phyloP scores from a whole-genome alignment of 257 asterid species.

The Salvia splendens region DNA sequence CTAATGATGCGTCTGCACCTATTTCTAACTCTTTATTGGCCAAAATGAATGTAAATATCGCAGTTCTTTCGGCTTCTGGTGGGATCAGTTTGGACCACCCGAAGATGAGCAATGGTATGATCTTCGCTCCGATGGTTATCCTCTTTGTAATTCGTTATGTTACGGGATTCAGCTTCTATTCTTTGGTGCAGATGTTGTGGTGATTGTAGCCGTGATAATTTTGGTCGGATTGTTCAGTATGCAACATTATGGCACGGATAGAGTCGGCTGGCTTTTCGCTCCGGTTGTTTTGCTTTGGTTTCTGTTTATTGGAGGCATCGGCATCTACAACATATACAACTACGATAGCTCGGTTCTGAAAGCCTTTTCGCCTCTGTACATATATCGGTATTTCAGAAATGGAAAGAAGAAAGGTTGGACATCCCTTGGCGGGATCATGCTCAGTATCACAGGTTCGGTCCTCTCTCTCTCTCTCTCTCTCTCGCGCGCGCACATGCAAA shows the following conservation, averaged over 20 bases:
- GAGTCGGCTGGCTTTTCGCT: conserved; percentile 97
- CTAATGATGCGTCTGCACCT: background rate
- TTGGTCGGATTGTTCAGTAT: conserved; percentile 88
- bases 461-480: conserved; percentile 1
- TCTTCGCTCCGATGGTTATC: background rate
- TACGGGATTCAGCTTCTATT: conserved; percentile 26
- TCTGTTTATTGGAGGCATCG: conserved; percentile 89
- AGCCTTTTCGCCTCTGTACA: conserved; percentile 87
- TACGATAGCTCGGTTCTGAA: conserved; percentile 74
- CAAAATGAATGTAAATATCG: conserved; percentile 9
- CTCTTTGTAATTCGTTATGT: background rate
- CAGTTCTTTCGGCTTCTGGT: conserved; percentile 96
- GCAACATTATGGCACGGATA: conserved; percentile 97
- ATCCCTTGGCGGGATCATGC: conserved; percentile 97
- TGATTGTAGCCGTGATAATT: conserved; percentile 78
- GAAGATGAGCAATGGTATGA: conserved; percentile 75
- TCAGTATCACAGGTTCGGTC: conserved; percentile 84
- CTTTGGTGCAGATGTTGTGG: conserved; percentile 72
- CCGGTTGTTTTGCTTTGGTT: conserved; percentile 94
- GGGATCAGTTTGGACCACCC: conserved; percentile 91
- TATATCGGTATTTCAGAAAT: conserved; percentile 67
- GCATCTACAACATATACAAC: conserved; percentile 76
- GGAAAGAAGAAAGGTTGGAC: conserved; percentile 69
- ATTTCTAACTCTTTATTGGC: conserved; percentile 14
- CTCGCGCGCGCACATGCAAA: background rate